Conservation (phyloP, 345 rosid species). For the Isatis tinctoria region DNA sequence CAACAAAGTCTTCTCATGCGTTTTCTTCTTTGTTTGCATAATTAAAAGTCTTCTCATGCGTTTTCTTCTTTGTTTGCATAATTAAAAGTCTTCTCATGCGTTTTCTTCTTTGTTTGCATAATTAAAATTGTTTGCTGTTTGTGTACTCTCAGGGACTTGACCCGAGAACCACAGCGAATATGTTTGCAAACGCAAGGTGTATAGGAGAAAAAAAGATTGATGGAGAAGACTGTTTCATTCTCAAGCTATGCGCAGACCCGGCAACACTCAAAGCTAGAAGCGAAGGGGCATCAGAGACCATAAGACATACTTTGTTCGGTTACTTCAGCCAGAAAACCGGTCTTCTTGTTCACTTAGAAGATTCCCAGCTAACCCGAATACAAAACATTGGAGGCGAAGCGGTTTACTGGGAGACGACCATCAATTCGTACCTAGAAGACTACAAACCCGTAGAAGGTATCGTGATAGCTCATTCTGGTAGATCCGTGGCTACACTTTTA, state of each 20-base stretch:
- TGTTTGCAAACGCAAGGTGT: slow-evolving; percentile 68
- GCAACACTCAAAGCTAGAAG: slow-evolving; percentile 68
- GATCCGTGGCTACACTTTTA: slow-evolving; percentile 63
- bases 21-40: neutral
- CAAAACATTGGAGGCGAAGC: slow-evolving; percentile 69
- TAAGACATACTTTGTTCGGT: slow-evolving; percentile 68
- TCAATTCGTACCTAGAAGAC: slow-evolving; percentile 66
- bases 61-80: neutral
- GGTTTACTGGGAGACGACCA: slow-evolving; percentile 72
- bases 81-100: neutral
- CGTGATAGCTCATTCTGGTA: slow-evolving; percentile 69
- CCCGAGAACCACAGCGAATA: slow-evolving; percentile 63
- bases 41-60: neutral
- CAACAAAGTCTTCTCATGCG: neutral
- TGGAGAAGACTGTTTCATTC: slow-evolving; percentile 73
- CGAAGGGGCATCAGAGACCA: slow-evolving; percentile 75
- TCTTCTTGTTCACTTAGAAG: slow-evolving; percentile 67
- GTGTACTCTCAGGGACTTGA: slow-evolving; percentile 55
- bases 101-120: neutral
- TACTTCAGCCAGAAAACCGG: slow-evolving; percentile 85
- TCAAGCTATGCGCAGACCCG: slow-evolving; percentile 73
- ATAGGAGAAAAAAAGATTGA: slow-evolving; percentile 66
- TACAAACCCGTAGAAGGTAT: slow-evolving; percentile 68
- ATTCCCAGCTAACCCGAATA: slow-evolving; percentile 65
- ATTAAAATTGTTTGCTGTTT: neutral